Conservation (phyloP, 2,329 filamentous ascomycete species). For the Akanthomyces dipterigenus region DNA sequence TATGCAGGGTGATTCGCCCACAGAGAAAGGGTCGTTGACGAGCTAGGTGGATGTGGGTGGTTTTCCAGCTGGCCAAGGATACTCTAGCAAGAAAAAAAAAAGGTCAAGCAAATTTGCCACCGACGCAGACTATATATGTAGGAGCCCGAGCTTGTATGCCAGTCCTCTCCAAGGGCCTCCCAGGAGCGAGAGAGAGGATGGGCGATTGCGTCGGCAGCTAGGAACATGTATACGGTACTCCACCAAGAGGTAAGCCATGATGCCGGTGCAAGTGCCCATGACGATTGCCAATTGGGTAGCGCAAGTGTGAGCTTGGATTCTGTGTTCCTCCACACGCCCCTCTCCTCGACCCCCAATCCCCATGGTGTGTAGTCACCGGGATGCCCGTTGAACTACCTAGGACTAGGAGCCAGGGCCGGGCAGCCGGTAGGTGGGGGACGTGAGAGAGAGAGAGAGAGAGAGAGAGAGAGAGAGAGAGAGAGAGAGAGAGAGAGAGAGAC, state of each 20-base stretch:
- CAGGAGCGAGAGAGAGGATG: neutral
- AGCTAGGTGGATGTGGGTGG: slow-evolving; percentile 10
- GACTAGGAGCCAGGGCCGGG: neutral
- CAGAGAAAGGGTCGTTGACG: slow-evolving; percentile 9
- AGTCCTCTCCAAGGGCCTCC: neutral
- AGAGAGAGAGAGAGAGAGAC: neutral
- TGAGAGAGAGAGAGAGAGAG: neutral
- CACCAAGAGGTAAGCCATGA: slow-evolving; percentile 12
- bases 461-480: too few relatives aligned
- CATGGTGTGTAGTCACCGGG: neutral
- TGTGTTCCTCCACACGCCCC: slow-evolving; percentile 7
- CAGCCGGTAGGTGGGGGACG: slow-evolving; percentile 7
- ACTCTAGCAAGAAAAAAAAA: neutral
- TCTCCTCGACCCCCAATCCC: neutral
- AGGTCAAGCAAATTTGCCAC: slow-evolving; percentile 4
- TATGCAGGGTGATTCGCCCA: slow-evolving; percentile 12
- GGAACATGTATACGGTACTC: slow-evolving; percentile 5
- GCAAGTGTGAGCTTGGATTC: slow-evolving; percentile 9
- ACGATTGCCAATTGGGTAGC: slow-evolving; percentile 11
- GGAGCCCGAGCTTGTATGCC: neutral
- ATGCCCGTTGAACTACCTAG: neutral
- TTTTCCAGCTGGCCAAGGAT: slow-evolving; percentile 11
- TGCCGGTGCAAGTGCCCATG: neutral
- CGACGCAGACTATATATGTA: slow-evolving; percentile 11
- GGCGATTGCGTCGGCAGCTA: slow-evolving; percentile 1